Percentiles rank a stretch among this genome's conserved stretches.
These are phyloP conservation scores for Hypoxylon trugodes DNA, from an alignment of 495 filamentous ascomycete genomes.

Conservation along the genomic window DNA sequence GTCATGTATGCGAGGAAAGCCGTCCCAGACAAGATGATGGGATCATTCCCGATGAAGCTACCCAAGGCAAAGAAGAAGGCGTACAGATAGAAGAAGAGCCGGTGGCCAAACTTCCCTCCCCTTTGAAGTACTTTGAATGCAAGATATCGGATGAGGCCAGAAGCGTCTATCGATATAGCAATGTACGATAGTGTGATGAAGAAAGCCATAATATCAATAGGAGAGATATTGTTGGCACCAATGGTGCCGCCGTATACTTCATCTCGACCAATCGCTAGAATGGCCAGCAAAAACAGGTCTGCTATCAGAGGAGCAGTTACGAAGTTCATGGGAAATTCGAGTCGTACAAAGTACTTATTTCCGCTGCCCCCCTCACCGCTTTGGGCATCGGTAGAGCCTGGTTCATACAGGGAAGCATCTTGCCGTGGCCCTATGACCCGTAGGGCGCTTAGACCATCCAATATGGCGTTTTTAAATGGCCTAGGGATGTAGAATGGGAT, in stretches of 20 bases:
- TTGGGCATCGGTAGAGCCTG: constrained; percentile 10
- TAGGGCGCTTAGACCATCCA: constrained; percentile 51
- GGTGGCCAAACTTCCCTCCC: constrained; percentile 66
- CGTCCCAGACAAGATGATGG: constrained; percentile 73
- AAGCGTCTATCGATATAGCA: constrained; percentile 76
- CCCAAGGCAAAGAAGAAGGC: constrained; percentile 72
- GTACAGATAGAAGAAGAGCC: constrained; percentile 73
- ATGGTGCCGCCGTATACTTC: constrained; percentile 71
- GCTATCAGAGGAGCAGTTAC: constrained; percentile 70
- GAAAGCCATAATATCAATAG: constrained; percentile 72
- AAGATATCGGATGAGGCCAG: constrained; percentile 69
- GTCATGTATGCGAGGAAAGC: constrained; percentile 78
- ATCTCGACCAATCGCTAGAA: constrained; percentile 64
- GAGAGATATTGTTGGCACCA: constrained; percentile 66
- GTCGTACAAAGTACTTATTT: constrained; percentile 49
- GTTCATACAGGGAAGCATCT: constrained; percentile 9
- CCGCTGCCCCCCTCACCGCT: constrained; percentile 31
- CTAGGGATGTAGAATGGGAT: constrained; percentile 65
- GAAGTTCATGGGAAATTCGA: constrained; percentile 69
- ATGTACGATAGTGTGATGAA: constrained; percentile 78
- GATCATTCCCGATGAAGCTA: constrained; percentile 73
- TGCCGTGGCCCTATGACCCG: constrained; percentile 60
- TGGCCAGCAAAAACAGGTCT: constrained; percentile 71
- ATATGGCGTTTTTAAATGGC: constrained; percentile 50
- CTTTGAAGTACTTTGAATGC: constrained; percentile 73